Base-by-base conservation (phyloP, 768 basidiomycete genomes). In the Cubamyces sp. region DNA sequence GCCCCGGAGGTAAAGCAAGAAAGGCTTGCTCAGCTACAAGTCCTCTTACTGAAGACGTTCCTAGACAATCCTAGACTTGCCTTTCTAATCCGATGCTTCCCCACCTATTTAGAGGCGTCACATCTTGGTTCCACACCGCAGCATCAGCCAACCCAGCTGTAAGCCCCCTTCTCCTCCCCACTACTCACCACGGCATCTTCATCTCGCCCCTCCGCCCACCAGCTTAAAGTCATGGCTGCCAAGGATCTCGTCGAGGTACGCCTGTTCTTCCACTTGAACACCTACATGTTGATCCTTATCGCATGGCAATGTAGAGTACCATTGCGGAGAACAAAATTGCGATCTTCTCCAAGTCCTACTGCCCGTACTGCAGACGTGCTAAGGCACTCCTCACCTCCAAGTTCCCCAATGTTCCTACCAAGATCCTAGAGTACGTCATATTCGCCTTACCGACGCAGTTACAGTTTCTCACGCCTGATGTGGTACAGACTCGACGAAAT, bases 401-500 rank as follows among this genome's bases (percentile, higher is more conserved):
- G 54, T 76, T 73, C 65, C 71, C 74, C 3, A 64, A 73, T 41
- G 62, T 67, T 12, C 51, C 68, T 42, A 68, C 74, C 64, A 70
- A 74, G 66, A 74, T 79, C 62, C 45, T 69, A 16, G 78, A 79
- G 78, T 78, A 52, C 62, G 77, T 66, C 5, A 41, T 19, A 41
- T 19, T 37, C 41, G 9, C 30, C 19, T 28, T 41, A 45, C 14
- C 37, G 53, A 51, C 37, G 40, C 26, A 46, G 25, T 26, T 30
- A 26, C 26, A 5, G 3, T 15, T 26, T 15, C 26, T 26, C 9
- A 26, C 14, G 18, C 2, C 14, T 8, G 28, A 25, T 26, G 7
- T 21, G 37, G 9, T 34, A 3, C 37, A 89, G 90, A 70, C 75
- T 92, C 50, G 87, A 91, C 71, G 64, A 78, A 52, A 75, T 75